Evolutionary conservation across 1,284 basidiomycete species (phyloP), one percentile per base, ranked within the genome.

Genomic region (Naganishia albida): DNA sequence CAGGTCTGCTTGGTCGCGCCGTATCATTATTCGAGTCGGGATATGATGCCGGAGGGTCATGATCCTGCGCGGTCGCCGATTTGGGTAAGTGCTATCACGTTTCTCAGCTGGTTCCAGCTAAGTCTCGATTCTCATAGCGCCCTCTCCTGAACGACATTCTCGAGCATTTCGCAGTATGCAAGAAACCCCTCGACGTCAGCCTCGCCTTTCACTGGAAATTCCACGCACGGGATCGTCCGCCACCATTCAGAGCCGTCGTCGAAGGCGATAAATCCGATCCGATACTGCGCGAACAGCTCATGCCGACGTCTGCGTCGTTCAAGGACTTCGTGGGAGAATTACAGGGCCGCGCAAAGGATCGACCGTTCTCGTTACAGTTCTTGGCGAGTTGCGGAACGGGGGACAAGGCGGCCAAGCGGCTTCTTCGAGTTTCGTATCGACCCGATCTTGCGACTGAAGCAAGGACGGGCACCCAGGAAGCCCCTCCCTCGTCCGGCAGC

Each of bases 81-180:
- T 28, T 55, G 53, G 53, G 53, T 55, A 25, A 42, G 53, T 28
- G n/a, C 10, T 55, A 7, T 20, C 28, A 34, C 4, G 8, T 38
- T 20, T 15, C 38, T 39, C 16, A 4, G 3, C 2, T 10, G 13
- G 20, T 40, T 20, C 39, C 18, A 7, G 6, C 38, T 26, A 16
- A 54, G 10, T 38, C n/a, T 39, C 52, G 12, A 2, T 23, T 18
- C 3, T 42, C 34, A 34, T 10, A 54, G 52, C 20, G 39, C 20
- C 53, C 53, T 1, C 10, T 55, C 3, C 6, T 28, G 20, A 55
- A 44, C 28, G 53, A 20, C 2, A 55, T 55, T 10, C 26, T 55
- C 25, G 28, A 25, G 25, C 53, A 55, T 26, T 18, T 55, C 20
- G 23, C 40, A 7, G 12, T 8, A 23, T 43, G 23, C 53, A 54